Evolutionary conservation across 345 rosid species (phyloP).

Genomic region (Cardamine resedifolia): DNA sequence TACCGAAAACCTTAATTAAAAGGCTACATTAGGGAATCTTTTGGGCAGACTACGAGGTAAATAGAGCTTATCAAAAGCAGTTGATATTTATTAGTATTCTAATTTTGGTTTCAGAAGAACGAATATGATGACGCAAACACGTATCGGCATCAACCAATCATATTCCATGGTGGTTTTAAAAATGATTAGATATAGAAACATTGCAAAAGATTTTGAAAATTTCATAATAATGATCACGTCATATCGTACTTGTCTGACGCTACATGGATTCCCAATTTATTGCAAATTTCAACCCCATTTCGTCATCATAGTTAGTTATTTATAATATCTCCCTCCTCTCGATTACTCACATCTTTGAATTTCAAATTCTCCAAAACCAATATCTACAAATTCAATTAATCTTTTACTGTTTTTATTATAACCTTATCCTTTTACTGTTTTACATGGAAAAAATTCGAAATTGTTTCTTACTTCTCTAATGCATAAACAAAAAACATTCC

Average conservation of each 20-base stretch:
- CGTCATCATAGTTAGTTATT: conserved; percentile 31
- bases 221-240: conserved; percentile 28
- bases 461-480: not conserved
- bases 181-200: conserved; percentile 34
- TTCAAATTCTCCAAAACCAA: conserved; percentile 28
- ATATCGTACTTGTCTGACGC: conserved; percentile 39
- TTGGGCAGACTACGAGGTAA: conserved; percentile 30
- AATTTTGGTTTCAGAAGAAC: conserved; percentile 19
- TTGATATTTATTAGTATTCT: conserved; percentile 1
- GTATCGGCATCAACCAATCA: conserved; percentile 33
- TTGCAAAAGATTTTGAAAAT: conserved; percentile 30
- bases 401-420: not conserved
- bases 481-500: not conserved
- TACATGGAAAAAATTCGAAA: not conserved
- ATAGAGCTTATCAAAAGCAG: conserved; percentile 29
- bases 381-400: not conserved
- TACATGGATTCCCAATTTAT: conserved; percentile 31
- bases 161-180: conserved; percentile 19
- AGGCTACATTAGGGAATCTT: conserved; percentile 26
- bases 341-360: conserved; percentile 32
- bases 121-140: conserved; percentile 43
- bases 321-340: conserved; percentile 21
- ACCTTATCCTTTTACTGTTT: not conserved
- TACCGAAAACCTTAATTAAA: conserved; percentile 14
- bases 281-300: conserved; percentile 38